These are phyloP conservation scores for Microbotryum saponariae DNA, from an alignment of 1,284 basidiomycete species.

Conservation along the genomic window DNA sequence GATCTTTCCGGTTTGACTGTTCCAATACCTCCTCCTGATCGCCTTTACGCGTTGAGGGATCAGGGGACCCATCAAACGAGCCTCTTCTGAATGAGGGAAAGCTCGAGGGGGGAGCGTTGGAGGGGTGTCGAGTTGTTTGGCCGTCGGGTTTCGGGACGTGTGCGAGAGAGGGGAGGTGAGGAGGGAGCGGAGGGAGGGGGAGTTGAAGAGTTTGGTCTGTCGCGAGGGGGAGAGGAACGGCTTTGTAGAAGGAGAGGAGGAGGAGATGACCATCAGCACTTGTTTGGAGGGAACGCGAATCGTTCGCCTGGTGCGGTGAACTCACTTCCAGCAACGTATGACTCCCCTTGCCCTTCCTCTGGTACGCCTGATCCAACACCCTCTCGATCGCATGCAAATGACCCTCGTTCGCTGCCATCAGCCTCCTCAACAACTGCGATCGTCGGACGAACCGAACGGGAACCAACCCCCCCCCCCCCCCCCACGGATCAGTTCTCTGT, in stretches of 20 bases:
- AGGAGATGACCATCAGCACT: too few species aligned
- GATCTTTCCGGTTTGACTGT: conserved; percentile 51
- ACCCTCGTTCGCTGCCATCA: conserved; percentile 55
- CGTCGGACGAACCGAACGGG: too few species aligned
- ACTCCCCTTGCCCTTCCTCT: conserved; percentile 53
- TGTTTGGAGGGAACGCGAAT: too few species aligned
- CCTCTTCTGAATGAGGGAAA: conserved; percentile 54
- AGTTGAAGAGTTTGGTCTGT: conserved; percentile 20
- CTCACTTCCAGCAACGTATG: conserved; percentile 14
- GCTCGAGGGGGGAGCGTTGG: conserved; percentile 53
- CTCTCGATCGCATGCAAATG: conserved; percentile 51
- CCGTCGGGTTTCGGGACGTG: conserved; percentile 46
- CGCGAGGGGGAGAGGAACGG: conserved; percentile 7
- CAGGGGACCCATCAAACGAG: conserved; percentile 54
- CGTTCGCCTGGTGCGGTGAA: too few species aligned
- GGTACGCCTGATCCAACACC: conserved; percentile 68
- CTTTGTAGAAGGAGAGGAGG: conserved; percentile 43
- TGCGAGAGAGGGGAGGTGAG: conserved; percentile 51
- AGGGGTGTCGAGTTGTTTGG: conserved; percentile 47
- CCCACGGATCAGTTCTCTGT: too few species aligned
- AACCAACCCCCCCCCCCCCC: too few species aligned
- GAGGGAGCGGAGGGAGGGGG: conserved; percentile 52
- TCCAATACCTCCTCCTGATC: conserved; percentile 60
- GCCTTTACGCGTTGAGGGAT: conserved; percentile 65
- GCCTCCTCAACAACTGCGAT: conserved; percentile 51